Evolutionary conservation across 257 asterid species (phyloP), one percentile per base, ranked within the genome.

Genomic region (Solanum medicagineum): DNA sequence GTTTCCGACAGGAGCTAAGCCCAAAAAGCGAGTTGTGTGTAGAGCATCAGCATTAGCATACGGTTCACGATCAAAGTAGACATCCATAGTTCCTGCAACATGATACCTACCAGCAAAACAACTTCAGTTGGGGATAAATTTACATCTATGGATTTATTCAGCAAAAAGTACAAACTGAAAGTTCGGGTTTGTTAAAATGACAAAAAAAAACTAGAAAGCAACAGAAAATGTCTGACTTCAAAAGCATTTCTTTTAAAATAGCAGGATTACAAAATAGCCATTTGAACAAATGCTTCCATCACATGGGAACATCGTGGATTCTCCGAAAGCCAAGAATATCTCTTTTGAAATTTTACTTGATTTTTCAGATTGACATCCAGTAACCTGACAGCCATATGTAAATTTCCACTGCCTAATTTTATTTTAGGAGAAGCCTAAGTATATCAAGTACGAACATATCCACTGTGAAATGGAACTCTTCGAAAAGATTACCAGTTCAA

Each of bases 1-100:
- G 89, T 95, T 96, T 88, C 99, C 99, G 85, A 96, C 98, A 22
- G 93, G 87, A 89, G 96, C 98, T 86, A 96, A 94, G 90, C 97
- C 98, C 85, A 96, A 86, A 88, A 96, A 96, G 86, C 99, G 99
- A 81, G 99, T 96, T 88, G 92, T 94, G 32, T 95, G 97, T 73
- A 85, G 90, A 86, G 95, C 98, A 90, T 91, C 93, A 57, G 54
- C 70, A 86, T 96, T 96, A 66, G 86, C 88, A 91, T 96, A 96
- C 54, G 98, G 98, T 87, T 93, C 96, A 54, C 99, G 99, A 84
- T 91, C 98, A 91, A 91, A 96, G 88, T 89, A 94, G 85, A 91
- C 86, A 62, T 97, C 98, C 89, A 74, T 81, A 83, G 92, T 89
- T 87, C 98, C 99, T 83, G 99, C 98, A 91, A 96, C 81, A 87